Conservation (phyloP, 2,329 filamentous ascomycete genomes). For the Ustulina deusta region DNA sequence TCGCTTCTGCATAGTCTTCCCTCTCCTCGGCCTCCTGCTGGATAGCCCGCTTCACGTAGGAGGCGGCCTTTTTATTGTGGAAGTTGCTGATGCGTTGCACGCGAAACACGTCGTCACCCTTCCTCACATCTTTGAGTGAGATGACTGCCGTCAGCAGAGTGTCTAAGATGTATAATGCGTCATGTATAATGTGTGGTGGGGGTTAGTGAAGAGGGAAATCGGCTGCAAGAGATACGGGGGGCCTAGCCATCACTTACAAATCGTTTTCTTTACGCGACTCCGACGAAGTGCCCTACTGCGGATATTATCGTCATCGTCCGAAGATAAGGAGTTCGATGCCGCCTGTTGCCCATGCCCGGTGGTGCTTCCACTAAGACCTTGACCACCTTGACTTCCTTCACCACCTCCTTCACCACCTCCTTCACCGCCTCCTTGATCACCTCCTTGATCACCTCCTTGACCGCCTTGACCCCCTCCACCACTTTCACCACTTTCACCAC, state of each 20-base stretch:
- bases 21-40: slow-evolving; percentile 16
- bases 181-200: not conserved
- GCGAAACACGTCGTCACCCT: not conserved
- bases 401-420: not conserved
- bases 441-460: not conserved
- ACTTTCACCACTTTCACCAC: not conserved
- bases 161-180: not conserved
- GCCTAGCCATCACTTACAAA: slow-evolving; percentile 21
- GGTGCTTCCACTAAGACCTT: not conserved
- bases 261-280: slow-evolving; percentile 1
- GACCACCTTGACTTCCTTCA: not conserved
- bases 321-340: not conserved
- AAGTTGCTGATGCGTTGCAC: slow-evolving; percentile 9
- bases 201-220: not conserved
- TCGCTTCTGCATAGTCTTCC: not conserved
- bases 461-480: not conserved
- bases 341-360: not conserved
- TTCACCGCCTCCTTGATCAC: not conserved
- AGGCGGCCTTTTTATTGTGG: not conserved
- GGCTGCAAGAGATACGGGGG: not conserved
- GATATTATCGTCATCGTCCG: not conserved
- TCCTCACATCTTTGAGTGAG: slow-evolving; percentile 10
- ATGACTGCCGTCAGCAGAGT: not conserved
- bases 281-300: slow-evolving; percentile 4
- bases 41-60: slow-evolving; percentile 19